Conservation (phyloP, 257 asterid genomes). For the Nicotiana undulata region DNA sequence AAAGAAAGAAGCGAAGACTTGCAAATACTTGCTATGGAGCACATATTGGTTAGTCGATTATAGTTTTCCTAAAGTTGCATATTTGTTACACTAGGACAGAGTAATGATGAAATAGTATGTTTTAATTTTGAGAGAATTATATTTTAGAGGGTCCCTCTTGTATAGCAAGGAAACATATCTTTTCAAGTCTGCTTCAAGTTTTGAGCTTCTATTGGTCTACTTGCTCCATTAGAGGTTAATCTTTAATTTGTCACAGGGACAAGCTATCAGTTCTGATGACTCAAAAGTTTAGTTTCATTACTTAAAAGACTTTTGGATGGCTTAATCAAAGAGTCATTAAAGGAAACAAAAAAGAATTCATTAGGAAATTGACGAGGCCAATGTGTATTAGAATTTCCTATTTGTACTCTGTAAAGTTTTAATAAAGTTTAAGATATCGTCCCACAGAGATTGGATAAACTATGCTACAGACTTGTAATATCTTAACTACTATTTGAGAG, state of each 20-base stretch:
- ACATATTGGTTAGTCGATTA: background rate
- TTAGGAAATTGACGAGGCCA: background rate
- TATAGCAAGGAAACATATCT: constrained; percentile 25
- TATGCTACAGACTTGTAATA: too few species aligned
- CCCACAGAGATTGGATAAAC: too few species aligned
- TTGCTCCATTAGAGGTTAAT: constrained; percentile 6
- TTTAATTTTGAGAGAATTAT: background rate
- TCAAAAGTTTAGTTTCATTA: background rate
- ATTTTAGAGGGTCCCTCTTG: constrained; percentile 14
- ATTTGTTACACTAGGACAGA: background rate
- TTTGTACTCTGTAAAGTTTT: too few species aligned
- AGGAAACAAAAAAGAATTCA: background rate
- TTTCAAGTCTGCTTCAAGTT: constrained; percentile 24
- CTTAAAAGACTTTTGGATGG: background rate
- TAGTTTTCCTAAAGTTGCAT: background rate
- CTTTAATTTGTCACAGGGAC: constrained; percentile 1
- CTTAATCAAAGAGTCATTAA: background rate
- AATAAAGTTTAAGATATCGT: too few species aligned
- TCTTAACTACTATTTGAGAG: too few species aligned
- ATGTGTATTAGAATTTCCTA: too few species aligned
- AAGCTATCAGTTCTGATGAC: constrained; percentile 4
- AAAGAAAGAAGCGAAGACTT: too few species aligned
- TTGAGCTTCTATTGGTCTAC: constrained; percentile 29
- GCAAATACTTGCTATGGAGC: background rate
- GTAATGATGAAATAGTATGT: background rate